Conservation (phyloP, 768 basidiomycete species). For the Kwoniella mangroviensis region DNA sequence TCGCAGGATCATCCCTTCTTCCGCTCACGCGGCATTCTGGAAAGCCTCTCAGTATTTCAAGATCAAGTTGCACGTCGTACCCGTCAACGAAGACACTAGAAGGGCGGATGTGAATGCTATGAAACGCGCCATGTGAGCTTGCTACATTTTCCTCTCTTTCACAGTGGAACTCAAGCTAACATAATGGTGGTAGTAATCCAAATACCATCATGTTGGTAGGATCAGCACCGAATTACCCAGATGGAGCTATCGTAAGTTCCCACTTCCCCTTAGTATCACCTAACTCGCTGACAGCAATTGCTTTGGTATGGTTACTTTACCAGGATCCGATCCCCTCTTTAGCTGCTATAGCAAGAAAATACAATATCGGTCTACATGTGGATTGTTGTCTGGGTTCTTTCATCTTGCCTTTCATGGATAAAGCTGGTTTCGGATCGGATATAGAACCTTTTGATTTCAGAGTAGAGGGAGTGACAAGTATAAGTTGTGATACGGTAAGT, state of each 20-base stretch:
- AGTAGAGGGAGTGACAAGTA: constrained; percentile 86
- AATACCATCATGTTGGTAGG: constrained; percentile 92
- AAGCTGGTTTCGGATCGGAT: constrained; percentile 64
- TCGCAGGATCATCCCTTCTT: constrained; percentile 75
- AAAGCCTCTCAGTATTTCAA: constrained; percentile 87
- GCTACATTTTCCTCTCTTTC: constrained; percentile 23
- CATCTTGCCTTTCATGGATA: constrained; percentile 89
- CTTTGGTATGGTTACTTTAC: constrained; percentile 43
- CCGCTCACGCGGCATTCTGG: constrained; percentile 93
- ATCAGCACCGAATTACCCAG: constrained; percentile 67
- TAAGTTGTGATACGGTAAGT: constrained; percentile 75
- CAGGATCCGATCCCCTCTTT: constrained; percentile 82
- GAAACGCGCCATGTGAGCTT: constrained; percentile 79
- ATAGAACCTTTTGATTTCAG: constrained; percentile 84
- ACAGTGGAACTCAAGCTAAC: not conserved
- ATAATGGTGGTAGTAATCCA: constrained; percentile 65
- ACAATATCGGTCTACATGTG: constrained; percentile 87
- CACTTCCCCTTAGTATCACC: constrained; percentile 38
- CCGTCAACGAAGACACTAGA: constrained; percentile 76
- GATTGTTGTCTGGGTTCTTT: constrained; percentile 95
- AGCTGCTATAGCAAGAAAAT: constrained; percentile 70
- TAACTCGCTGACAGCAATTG: constrained; percentile 42
- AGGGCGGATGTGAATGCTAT: constrained; percentile 77
- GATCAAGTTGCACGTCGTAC: constrained; percentile 85
- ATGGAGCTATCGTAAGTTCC: constrained; percentile 56